Evolutionary conservation across 441 rosid species (phyloP).

Genomic region (Jatropha multifida): DNA sequence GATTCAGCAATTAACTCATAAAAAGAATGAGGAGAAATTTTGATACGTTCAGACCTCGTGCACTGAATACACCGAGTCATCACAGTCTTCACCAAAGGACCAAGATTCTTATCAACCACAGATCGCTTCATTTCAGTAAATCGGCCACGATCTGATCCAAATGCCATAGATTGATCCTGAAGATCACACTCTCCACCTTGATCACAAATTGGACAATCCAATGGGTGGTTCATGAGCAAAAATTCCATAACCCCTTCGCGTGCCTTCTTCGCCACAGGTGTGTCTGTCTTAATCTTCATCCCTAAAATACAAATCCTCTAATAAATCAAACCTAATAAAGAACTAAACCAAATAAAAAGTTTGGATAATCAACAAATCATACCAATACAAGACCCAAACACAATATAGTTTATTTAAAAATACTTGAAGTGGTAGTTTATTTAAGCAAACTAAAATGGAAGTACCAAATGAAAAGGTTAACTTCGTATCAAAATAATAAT

Average conservation of each 20-base stretch:
- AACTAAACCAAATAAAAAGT: not conserved
- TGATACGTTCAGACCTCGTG: conserved; percentile 60
- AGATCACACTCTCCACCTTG: conserved; percentile 99
- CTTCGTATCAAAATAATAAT: not conserved
- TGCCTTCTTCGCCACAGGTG: conserved; percentile 94
- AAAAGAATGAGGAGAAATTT: not conserved
- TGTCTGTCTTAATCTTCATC: conserved; percentile 95
- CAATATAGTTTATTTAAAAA: not conserved
- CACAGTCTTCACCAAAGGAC: conserved; percentile 97
- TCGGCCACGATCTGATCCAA: conserved; percentile 96
- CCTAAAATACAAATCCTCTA: conserved; percentile 39
- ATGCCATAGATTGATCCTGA: conserved; percentile 99
- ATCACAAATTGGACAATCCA: conserved; percentile 98
- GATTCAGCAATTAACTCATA: not conserved
- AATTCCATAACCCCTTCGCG: conserved; percentile 98
- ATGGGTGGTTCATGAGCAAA: conserved; percentile 91
- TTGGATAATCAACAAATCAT: not conserved
- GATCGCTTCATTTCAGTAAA: conserved; percentile 95
- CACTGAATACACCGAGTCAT: conserved; percentile 99
- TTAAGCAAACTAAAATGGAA: conserved; percentile 1
- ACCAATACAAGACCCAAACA: not conserved
- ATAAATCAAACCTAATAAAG: conserved; percentile 10
- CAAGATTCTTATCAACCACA: conserved; percentile 96
- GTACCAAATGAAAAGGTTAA: not conserved
- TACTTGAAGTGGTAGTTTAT: not conserved